Conservation (phyloP, 352 stramenopile genomes). For the Lagenidium sp. region DNA sequence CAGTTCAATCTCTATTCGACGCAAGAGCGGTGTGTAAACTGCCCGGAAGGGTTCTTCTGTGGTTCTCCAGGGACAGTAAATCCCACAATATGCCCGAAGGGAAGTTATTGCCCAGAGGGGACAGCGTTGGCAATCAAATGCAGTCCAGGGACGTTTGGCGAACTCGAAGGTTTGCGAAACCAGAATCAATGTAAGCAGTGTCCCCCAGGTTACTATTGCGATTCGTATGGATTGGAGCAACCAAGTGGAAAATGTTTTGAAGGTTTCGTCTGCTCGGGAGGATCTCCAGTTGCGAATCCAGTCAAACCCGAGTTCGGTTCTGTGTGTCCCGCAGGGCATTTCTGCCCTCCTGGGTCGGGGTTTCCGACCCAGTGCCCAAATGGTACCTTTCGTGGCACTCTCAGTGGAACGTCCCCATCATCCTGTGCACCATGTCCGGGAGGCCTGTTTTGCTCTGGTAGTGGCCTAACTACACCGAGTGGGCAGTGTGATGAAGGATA, state of each 20-base stretch:
- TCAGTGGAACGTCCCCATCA: constrained; percentile 32
- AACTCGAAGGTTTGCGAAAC: constrained; percentile 46
- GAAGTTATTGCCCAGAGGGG: constrained; percentile 55
- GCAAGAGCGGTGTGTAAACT: constrained; percentile 50
- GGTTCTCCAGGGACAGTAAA: constrained; percentile 35
- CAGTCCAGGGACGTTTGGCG: constrained; percentile 42
- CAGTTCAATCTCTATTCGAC: constrained; percentile 50
- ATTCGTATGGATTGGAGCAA: constrained; percentile 55
- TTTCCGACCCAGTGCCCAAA: constrained; percentile 43
- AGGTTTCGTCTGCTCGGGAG: constrained; percentile 49
- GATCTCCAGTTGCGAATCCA: constrained; percentile 50
- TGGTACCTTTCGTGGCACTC: constrained; percentile 40
- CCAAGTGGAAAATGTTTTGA: constrained; percentile 51
- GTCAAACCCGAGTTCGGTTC: constrained; percentile 33
- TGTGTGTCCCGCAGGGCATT: constrained; percentile 57
- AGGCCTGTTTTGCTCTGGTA: constrained; percentile 39
- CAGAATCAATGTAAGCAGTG: constrained; percentile 75
- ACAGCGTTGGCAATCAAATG: constrained; percentile 57
- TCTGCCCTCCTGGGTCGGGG: constrained; percentile 57
- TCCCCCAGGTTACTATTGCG: constrained; percentile 80
- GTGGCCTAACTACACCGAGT: constrained; percentile 31
- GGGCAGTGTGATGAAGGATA: constrained; percentile 68
- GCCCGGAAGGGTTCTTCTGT: constrained; percentile 67
- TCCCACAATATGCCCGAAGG: constrained; percentile 39
- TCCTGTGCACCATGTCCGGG: constrained; percentile 67